Base-by-base conservation (phyloP, 1,284 basidiomycete genomes). In the Sanguinoderma infundibulare region DNA sequence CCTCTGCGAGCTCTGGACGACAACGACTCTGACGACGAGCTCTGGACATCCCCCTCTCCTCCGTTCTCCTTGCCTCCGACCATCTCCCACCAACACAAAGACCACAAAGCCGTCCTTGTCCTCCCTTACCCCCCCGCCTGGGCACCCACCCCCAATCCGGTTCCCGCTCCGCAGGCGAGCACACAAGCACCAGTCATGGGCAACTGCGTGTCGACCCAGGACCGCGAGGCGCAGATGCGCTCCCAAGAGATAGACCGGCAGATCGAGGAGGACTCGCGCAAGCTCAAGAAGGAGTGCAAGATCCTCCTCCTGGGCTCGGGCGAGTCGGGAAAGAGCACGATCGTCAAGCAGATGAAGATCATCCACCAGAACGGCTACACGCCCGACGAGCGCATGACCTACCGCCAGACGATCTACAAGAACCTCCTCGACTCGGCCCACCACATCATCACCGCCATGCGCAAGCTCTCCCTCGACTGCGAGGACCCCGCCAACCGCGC, bases 331-430 rank as follows among this genome's bases (percentile, higher is more conserved):
- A 98, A 98, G 80, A 92, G 89, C 5, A 98, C 96, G 0, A 95
- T 98, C 67, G 95, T 98, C 51, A 98, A 98, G 78, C 97, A 98
- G 78, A 98, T 98, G 96, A 98, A 98, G 83, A 98, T 98, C 67
- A 97, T 98, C 63, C 95, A 98, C 76, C 95, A 98, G 76, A 91
- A 93, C 69, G 97, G 97, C 8, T 98, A 96, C 78, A 87, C 88
- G 0, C 77, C 78, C 24, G 86, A 94, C 1, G 96, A 98, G 76
- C 85, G 96, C 40, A 79, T 91, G 63, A 82, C 87, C 2, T 98
- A 89, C 78, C 84, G 92, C 39, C 85, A 90, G 1, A 90, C 91
- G 20, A 89, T 98, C 51, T 94, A 96, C 84, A 77, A 92, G 82
- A 91, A 91, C 73, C 86, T 96, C 5, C 80, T 96, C 66, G 95